Base-by-base conservation (phyloP, 2,329 filamentous ascomycete genomes). In the Ascomycota sp. region DNA sequence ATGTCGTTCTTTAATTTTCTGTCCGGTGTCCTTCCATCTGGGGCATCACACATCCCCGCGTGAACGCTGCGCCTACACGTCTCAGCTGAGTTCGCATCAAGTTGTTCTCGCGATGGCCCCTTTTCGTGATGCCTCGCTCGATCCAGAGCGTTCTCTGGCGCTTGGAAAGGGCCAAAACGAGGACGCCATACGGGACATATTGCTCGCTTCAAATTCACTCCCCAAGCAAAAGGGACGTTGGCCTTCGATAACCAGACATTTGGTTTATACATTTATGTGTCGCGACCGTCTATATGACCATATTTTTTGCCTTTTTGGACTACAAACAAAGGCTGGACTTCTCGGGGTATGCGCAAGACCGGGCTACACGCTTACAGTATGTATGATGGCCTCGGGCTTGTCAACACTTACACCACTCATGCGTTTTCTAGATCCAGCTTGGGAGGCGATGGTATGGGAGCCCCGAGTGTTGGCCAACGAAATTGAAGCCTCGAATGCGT, bases 371-470 rank as follows among this genome's bases (percentile, higher is more conserved):
- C 31, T 13, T 33, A 33, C 22, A 33, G 31, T 33, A n/a, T 10
- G 31, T 32, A n/a, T 4, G 9, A 12, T 11, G 9, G 12, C 7
- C 9, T 29, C 8, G 7, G 4, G 8, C 11, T 2, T 12, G 4
- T 11, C 21, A n/a, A 9, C 11, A 10, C 4, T 15, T 6, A 13
- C 11, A 25, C 10, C 13, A 23, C 29, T 30, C 13, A 30, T 25
- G 22, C 6, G 9, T 23, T 5, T 19, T 12, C 20, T 15, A 33
- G 31, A 23, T 23, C 31, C 31, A 10, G 31, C 31, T n/a, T 33
- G 27, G 31, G 28, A 33, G 28, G 31, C 31, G 3, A 19, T 33
- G 10, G 23, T 24, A 15, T 33, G 31, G 31, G 31, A 33, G 28
- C 27, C 27, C 8, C 27, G 28, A 10, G 9, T 33, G 7, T 12